A percentile compares a stretch with the other conserved stretches of the same genome.
Evolutionary conservation across 768 basidiomycete genomes (phyloP).

Genomic region (Russula compacta): DNA sequence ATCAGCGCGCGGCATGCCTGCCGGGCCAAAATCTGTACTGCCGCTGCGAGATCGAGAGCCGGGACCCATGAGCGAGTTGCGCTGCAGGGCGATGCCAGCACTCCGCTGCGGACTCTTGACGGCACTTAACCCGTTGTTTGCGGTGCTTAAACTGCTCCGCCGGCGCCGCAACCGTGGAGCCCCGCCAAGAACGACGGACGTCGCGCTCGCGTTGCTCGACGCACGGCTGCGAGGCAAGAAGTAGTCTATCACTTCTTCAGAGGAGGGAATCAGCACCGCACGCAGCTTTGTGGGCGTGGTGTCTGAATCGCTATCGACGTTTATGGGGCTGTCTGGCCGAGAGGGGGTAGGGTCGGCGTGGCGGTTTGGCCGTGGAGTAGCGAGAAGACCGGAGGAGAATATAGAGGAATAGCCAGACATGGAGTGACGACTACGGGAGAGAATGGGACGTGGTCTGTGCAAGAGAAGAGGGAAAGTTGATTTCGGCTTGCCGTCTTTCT

Average conservation of each 20-base stretch:
- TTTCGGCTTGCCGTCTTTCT: not conserved
- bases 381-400: conserved; percentile 64
- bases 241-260: conserved; percentile 24
- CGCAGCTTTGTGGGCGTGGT: conserved; percentile 30
- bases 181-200: conserved; percentile 9
- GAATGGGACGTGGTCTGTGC: not conserved
- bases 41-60: conserved; percentile 12
- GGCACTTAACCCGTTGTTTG: conserved; percentile 42
- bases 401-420: conserved; percentile 52
- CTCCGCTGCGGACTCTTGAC: conserved; percentile 51
- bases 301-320: conserved; percentile 30
- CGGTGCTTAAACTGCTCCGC: conserved; percentile 52
- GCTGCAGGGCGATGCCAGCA: conserved; percentile 41
- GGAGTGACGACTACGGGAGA: not conserved
- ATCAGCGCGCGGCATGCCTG: not conserved
- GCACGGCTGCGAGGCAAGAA: conserved; percentile 26
- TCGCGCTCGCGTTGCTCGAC: conserved; percentile 20
- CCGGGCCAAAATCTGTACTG: conserved; percentile 2
- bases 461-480: not conserved
- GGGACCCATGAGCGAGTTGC: conserved; percentile 36
- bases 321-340: conserved; percentile 23
- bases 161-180: conserved; percentile 45
- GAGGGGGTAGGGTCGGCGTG: conserved; percentile 15
- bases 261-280: conserved; percentile 18
- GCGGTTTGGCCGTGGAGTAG: conserved; percentile 29